A percentile compares a stretch with the other conserved stretches of the same genome.
These are phyloP conservation scores for Ogataea thermomethanolica DNA, from an alignment of 805 yeast species.

Conservation along the genomic window DNA sequence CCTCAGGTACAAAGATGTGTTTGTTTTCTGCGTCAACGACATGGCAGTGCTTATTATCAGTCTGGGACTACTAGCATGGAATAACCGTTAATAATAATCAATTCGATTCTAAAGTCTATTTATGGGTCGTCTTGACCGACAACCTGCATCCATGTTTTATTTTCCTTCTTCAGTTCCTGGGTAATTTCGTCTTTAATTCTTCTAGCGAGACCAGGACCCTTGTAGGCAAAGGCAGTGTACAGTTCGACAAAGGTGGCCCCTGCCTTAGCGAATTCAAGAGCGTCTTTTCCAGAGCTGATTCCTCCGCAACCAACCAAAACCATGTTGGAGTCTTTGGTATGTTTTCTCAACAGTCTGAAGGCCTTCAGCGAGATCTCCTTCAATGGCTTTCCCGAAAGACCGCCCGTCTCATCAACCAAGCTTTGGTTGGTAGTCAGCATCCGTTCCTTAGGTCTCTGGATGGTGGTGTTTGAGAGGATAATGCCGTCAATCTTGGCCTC, in stretches of 20 bases:
- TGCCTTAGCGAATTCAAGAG: constrained; percentile 84
- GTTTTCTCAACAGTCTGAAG: constrained; percentile 63
- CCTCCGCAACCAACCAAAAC: constrained; percentile 95
- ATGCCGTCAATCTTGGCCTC: constrained; percentile 83
- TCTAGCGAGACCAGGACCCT: constrained; percentile 81
- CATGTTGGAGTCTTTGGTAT: constrained; percentile 68
- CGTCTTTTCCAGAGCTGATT: constrained; percentile 82
- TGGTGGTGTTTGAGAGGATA: constrained; percentile 87
- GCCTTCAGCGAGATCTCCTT: constrained; percentile 77
- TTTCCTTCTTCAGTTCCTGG: constrained; percentile 61
- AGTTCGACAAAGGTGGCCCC: constrained; percentile 90
- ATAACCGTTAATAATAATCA: constrained; percentile 3
- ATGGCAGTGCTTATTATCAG: constrained; percentile 26
- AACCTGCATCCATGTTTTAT: constrained; percentile 80
- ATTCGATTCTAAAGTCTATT: constrained; percentile 3
- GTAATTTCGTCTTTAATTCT: constrained; percentile 58
- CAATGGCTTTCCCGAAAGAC: constrained; percentile 88
- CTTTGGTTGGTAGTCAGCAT: constrained; percentile 47
- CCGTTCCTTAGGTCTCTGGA: constrained; percentile 63
- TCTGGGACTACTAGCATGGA: constrained; percentile 22
- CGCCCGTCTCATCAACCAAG: constrained; percentile 66
- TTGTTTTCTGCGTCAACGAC: constrained; percentile 25
- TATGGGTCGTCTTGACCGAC: constrained; percentile 54
- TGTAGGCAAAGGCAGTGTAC: constrained; percentile 87
- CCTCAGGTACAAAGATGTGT: constrained; percentile 27